A percentile compares a stretch with the other conserved stretches of the same genome.
Evolutionary conservation across 2,329 filamentous ascomycete species (phyloP).

Genomic region (Colletotrichum kahawae): DNA sequence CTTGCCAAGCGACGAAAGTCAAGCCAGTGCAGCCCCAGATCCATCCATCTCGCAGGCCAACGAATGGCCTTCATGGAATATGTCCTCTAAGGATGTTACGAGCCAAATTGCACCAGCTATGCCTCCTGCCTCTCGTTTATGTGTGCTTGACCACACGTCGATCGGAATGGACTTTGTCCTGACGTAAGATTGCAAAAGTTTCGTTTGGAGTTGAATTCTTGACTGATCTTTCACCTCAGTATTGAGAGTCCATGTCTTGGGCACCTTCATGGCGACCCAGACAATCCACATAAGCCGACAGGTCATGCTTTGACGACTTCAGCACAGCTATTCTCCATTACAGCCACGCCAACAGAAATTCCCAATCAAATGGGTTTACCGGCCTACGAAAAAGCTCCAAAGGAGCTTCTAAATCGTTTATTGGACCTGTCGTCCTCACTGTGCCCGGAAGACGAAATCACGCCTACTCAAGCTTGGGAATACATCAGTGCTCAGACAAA

Average conservation of each 20-base stretch:
- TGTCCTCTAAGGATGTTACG: background rate
- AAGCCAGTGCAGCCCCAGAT: background rate
- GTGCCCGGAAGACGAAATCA: conserved; percentile 38
- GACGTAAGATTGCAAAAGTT: conserved; percentile 24
- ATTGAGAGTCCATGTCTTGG: conserved; percentile 32
- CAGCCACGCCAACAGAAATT: background rate
- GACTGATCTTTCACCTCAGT: conserved; percentile 12
- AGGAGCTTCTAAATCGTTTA: conserved; percentile 26
- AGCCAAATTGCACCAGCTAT: background rate
- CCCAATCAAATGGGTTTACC: background rate
- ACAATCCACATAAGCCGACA: conserved; percentile 27
- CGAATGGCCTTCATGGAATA: background rate
- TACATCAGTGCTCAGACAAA: conserved; percentile 34
- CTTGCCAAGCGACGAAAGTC: background rate
- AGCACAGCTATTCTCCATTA: conserved; percentile 20
- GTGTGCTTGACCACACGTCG: conserved; percentile 26
- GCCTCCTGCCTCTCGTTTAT: conserved; percentile 1
- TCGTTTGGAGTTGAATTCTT: background rate
- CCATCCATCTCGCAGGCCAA: background rate
- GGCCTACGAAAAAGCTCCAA: conserved; percentile 20
- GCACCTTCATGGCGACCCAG: conserved; percentile 30
- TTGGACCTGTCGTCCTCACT: conserved; percentile 28
- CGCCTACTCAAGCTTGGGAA: conserved; percentile 44
- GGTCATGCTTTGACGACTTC: conserved; percentile 33
- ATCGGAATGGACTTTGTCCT: conserved; percentile 39